Percentiles rank a stretch among this genome's conserved stretches.
Conservation (phyloP, 805 yeast species). For the Kodamaea kakaduensis region DNA sequence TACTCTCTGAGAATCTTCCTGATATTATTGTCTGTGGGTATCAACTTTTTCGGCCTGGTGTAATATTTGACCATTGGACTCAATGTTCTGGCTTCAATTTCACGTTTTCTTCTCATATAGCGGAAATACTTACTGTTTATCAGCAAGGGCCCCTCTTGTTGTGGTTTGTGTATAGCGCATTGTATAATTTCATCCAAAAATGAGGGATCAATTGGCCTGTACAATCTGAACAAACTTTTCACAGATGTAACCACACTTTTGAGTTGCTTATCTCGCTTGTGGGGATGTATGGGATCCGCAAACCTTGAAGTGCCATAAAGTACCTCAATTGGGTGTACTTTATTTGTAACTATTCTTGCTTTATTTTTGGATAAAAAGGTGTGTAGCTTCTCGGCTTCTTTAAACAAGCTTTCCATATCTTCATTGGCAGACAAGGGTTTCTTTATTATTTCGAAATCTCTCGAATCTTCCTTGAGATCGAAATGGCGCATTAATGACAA, state of each 20-base stretch:
- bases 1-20: constrained; percentile 25
- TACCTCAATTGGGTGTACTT: constrained; percentile 30
- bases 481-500: constrained; percentile 16
- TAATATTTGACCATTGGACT: constrained; percentile 18
- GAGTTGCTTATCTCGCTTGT: constrained; percentile 24
- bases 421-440: neutral
- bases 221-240: constrained; percentile 16
- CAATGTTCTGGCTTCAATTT: constrained; percentile 11
- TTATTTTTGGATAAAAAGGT: constrained; percentile 20
- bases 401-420: constrained; percentile 8
- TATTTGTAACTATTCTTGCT: constrained; percentile 17
- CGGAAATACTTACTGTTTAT: constrained; percentile 18
- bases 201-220: constrained; percentile 20
- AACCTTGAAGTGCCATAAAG: constrained; percentile 26
- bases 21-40: constrained; percentile 30
- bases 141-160: neutral
- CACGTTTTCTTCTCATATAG: constrained; percentile 24
- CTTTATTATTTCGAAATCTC: neutral
- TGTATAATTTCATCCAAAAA: constrained; percentile 17
- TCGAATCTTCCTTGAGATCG: constrained; percentile 3
- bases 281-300: constrained; percentile 30
- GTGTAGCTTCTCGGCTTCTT: constrained; percentile 17
- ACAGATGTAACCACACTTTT: constrained; percentile 21
- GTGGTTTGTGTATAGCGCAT: constrained; percentile 14
- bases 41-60: constrained; percentile 21